Base-by-base conservation (phyloP, 441 rosid species). In the Capsella rubella region DNA sequence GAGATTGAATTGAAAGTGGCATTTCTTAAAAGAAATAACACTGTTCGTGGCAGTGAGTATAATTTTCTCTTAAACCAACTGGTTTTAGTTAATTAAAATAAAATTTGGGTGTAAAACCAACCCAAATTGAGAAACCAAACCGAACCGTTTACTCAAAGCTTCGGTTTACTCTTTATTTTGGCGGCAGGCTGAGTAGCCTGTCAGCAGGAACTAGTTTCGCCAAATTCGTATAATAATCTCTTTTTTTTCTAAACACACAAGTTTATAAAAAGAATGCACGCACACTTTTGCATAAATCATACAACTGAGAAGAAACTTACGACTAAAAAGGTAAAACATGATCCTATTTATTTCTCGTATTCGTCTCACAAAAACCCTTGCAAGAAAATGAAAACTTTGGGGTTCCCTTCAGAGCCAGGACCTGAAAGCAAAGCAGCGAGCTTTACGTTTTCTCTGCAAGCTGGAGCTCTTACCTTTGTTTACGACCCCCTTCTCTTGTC, bases 381-480 rank as follows among this genome's bases (percentile, higher is more conserved):
- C 47, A 58, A 53, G 13, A 9, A 13, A 12, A 34, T 39, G n/a
- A 4, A 15, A 59, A 14, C 16, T 27, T 2, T 6, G 6, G 42
- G 29, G n/a, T 34, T 54, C 43, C 18, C 54, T 69, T 76, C 60
- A 76, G 45, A 54, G 75, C 66, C 75, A 76, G 1, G 37, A 69
- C 12, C 47, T 69, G 60, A 76, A 69, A 63, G 71, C 60, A 76
- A 69, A 76, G 54, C 74, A 69, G 1, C 43, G 37, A 18, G 37
- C 6, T 52, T 54, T 76, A 56, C 75, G 67, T 63, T 76, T 69
- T 31, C 60, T 76, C 40, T 12, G 70, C 70, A 54, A 21, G 29
- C 62, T 64, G 53, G 50, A 31, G 15, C 47, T 69, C 60, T 60
- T 75, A 12, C 58, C 58, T 27, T 57, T 39, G 15, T 53, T 67